These are phyloP conservation scores for Phytophthora pluvialis DNA, from an alignment of 352 stramenopile species.

Conservation along the genomic window DNA sequence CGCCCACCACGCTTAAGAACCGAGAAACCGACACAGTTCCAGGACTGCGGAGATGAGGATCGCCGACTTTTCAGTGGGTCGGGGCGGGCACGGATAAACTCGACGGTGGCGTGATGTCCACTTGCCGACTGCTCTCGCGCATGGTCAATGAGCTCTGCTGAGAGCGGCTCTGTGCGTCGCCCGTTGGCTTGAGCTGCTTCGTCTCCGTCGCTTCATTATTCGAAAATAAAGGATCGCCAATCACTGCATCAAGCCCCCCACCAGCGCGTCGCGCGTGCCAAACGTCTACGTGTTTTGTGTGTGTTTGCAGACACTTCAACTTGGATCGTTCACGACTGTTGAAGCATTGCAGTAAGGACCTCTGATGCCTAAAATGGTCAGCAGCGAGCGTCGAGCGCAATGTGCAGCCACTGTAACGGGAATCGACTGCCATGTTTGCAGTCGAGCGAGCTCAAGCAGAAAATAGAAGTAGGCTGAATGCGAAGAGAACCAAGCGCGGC, in stretches of 20 bases:
- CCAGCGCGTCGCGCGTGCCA: constrained; percentile 12
- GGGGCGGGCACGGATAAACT: constrained; percentile 30
- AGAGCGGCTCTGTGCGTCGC: constrained; percentile 22
- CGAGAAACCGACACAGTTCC: constrained; percentile 50
- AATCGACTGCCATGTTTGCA: no score
- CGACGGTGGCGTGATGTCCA: constrained; percentile 38
- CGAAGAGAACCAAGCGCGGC: no score
- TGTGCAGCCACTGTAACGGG: background rate
- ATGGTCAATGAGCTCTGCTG: constrained; percentile 22
- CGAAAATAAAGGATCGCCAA: constrained; percentile 78
- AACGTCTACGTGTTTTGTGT: constrained; percentile 17
- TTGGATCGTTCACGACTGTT: background rate
- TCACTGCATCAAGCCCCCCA: constrained; percentile 53
- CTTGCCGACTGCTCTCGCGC: constrained; percentile 31
- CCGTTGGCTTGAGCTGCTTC: constrained; percentile 29
- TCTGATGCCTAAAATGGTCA: background rate
- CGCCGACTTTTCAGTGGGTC: constrained; percentile 34
- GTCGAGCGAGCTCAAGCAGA: background rate
- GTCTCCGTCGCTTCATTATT: constrained; percentile 77
- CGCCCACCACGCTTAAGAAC: constrained; percentile 72
- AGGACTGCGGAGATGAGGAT: constrained; percentile 46
- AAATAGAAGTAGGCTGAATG: constrained; percentile 18
- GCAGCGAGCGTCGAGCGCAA: background rate
- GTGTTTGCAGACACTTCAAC: background rate
- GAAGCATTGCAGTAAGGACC: constrained; percentile 7